These are phyloP conservation scores for Teunomyces aglyptinius DNA, from an alignment of 805 yeast species.

Conservation along the genomic window DNA sequence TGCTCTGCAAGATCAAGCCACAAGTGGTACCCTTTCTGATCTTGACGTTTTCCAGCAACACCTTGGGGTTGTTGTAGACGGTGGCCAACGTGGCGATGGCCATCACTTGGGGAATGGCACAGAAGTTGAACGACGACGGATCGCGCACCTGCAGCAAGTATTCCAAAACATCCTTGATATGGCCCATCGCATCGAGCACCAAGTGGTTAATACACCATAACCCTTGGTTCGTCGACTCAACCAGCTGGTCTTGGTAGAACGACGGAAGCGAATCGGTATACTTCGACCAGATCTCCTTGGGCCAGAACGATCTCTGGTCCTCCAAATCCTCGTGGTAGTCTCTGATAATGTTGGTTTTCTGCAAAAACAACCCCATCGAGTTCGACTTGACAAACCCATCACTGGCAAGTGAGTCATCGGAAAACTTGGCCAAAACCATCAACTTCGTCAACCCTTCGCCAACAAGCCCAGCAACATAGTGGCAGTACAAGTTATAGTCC, in stretches of 20 bases:
- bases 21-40: conserved; percentile 89
- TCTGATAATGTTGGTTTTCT: conserved; percentile 93
- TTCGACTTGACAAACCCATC: conserved; percentile 60
- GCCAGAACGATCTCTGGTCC: conserved; percentile 96
- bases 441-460: conserved; percentile 93
- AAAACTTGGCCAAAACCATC: conserved; percentile 72
- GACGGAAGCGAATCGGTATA: conserved; percentile 65
- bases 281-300: conserved; percentile 86
- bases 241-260: conserved; percentile 41
- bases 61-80: conserved; percentile 75
- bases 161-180: conserved; percentile 70
- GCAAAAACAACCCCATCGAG: conserved; percentile 93
- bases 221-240: conserved; percentile 54
- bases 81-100: conserved; percentile 91
- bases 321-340: conserved; percentile 89
- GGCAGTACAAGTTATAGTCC: conserved; percentile 90
- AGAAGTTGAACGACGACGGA: conserved; percentile 81
- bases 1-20: conserved; percentile 65
- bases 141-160: conserved; percentile 78
- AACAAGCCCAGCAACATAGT: conserved; percentile 95
- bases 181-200: conserved; percentile 74
- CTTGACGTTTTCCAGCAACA: conserved; percentile 73
- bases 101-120: conserved; percentile 99
- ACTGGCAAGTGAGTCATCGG: conserved; percentile 46
- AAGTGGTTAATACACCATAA: conserved; percentile 77